Evolutionary conservation across 2,329 filamentous ascomycete species (phyloP).

Genomic region (Pestalotiopsis sp.): DNA sequence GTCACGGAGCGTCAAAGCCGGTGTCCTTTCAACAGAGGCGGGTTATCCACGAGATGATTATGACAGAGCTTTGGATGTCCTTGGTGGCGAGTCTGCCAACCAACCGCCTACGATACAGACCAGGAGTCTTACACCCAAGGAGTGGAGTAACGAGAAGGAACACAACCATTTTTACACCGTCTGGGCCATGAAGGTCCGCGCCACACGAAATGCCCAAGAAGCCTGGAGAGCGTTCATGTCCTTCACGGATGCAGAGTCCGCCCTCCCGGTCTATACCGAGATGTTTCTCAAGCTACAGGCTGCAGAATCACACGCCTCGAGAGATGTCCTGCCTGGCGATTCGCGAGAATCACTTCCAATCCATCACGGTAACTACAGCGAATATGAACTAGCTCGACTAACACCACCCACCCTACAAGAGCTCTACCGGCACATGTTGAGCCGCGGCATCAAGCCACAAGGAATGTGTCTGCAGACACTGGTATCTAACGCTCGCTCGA

Average conservation of each 20-base stretch:
- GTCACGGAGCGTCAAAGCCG: conserved; percentile 55
- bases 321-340: conserved; percentile 59
- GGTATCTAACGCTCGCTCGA: conserved; percentile 51
- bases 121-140: conserved; percentile 38
- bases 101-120: conserved; percentile 62
- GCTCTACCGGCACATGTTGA: conserved; percentile 62
- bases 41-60: conserved; percentile 51
- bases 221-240: conserved; percentile 50
- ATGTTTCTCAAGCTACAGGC: conserved; percentile 62
- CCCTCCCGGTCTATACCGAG: conserved; percentile 57
- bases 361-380: conserved; percentile 59
- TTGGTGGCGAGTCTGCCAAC: conserved; percentile 51
- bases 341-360: conserved; percentile 56
- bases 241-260: conserved; percentile 27
- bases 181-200: conserved; percentile 60
- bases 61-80: conserved; percentile 52
- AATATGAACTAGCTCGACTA: conserved; percentile 67
- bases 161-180: conserved; percentile 36
- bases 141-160: conserved; percentile 29
- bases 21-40: conserved; percentile 56
- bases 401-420: conserved; percentile 60
- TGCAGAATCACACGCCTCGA: conserved; percentile 26
- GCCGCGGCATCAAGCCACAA: conserved; percentile 48
- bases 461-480: conserved; percentile 57
- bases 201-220: conserved; percentile 63